These are phyloP conservation scores for Hemisphaericaspora xylofermentans DNA, from an alignment of 1,139 yeast species.

Conservation along the genomic window DNA sequence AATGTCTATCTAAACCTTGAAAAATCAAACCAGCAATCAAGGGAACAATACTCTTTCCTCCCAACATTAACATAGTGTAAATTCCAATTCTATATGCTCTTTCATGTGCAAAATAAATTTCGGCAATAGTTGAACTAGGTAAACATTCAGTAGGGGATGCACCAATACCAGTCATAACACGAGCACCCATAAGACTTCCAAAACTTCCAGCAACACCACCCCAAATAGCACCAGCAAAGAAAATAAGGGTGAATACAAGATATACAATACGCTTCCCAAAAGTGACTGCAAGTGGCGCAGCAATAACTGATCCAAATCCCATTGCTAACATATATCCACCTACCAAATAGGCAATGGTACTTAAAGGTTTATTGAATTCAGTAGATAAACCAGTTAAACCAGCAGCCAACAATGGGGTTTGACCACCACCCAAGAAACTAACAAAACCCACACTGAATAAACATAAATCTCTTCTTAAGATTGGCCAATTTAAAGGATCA, in stretches of 20 bases:
- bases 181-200: slow-evolving; percentile 55
- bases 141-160: slow-evolving; percentile 62
- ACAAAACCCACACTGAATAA: slow-evolving; percentile 55
- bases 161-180: slow-evolving; percentile 59
- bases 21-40: slow-evolving; percentile 56
- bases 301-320: slow-evolving; percentile 58
- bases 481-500: slow-evolving; percentile 75
- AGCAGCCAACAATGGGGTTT: slow-evolving; percentile 60
- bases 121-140: slow-evolving; percentile 63
- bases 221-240: slow-evolving; percentile 55
- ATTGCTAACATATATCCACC: slow-evolving; percentile 61
- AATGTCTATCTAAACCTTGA: slow-evolving; percentile 50
- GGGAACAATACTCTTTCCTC: slow-evolving; percentile 63
- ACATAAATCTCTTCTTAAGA: slow-evolving; percentile 57
- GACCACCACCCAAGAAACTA: slow-evolving; percentile 63
- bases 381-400: slow-evolving; percentile 44
- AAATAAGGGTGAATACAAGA: slow-evolving; percentile 47
- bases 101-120: slow-evolving; percentile 63
- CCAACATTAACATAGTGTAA: slow-evolving; percentile 58
- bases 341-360: slow-evolving; percentile 52
- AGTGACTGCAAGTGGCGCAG: slow-evolving; percentile 58
- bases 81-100: slow-evolving; percentile 64
- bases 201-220: slow-evolving; percentile 51
- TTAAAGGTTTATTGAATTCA: slow-evolving; percentile 45
- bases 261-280: slow-evolving; percentile 62